Conservation (phyloP, 371 early-diverging fungal species). For the Zychaea mexicana region DNA sequence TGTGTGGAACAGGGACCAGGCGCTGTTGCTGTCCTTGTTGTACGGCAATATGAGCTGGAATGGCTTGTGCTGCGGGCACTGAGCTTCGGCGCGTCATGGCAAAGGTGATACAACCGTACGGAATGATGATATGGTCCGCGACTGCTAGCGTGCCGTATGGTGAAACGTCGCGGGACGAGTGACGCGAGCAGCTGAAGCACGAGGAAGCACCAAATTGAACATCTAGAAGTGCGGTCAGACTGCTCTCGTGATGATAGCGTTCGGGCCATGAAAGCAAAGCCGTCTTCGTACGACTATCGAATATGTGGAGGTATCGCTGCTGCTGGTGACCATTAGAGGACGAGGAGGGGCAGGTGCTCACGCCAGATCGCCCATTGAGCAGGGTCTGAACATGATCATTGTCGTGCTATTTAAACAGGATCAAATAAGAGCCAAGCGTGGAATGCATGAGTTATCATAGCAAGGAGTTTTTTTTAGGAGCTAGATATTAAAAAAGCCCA, state of each 20-base stretch:
- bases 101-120: constrained; percentile 43
- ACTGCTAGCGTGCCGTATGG: constrained; percentile 7
- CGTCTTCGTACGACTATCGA: constrained; percentile 31
- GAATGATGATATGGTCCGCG: constrained; percentile 28
- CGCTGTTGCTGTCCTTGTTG: constrained; percentile 1
- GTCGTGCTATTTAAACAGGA: neutral
- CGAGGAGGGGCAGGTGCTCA: neutral
- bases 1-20: neutral
- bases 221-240: neutral
- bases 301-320: constrained; percentile 30
- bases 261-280: constrained; percentile 38
- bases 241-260: constrained; percentile 15
- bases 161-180: constrained; percentile 10
- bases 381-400: neutral
- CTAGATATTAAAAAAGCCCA: neutral
- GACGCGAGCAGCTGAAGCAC: constrained; percentile 33
- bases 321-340: neutral
- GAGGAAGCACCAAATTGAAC: constrained; percentile 5
- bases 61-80: neutral
- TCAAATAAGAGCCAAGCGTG: no score
- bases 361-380: neutral
- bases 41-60: neutral
- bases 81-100: constrained; percentile 13
- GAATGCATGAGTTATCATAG: no score
- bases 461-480: no score